These are phyloP conservation scores for Magnaporthales sp. DNA, from an alignment of 2,329 filamentous ascomycete species.

Conservation along the genomic window DNA sequence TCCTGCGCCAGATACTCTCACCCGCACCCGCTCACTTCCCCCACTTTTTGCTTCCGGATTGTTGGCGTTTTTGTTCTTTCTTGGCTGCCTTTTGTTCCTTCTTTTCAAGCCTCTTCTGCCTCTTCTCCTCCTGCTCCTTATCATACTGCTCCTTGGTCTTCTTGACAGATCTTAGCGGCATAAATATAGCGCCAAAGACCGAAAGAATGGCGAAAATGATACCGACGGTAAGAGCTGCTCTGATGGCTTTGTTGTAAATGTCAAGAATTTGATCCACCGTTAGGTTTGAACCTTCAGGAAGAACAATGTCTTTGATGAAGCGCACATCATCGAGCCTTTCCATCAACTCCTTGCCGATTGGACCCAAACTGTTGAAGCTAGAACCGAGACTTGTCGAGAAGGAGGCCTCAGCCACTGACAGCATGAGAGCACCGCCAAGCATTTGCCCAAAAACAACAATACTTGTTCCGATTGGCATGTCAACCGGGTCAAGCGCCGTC, in stretches of 20 bases:
- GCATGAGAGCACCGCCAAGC: conserved; percentile 35
- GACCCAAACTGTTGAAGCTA: conserved; percentile 20
- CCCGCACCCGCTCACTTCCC: neutral
- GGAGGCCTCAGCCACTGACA: conserved; percentile 35
- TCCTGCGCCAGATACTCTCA: no score
- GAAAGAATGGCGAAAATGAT: conserved; percentile 43
- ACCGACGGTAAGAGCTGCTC: conserved; percentile 50
- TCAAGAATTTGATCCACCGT: conserved; percentile 13
- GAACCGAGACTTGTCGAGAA: conserved; percentile 29
- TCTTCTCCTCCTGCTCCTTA: neutral
- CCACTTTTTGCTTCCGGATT: neutral
- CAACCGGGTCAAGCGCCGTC: conserved; percentile 29
- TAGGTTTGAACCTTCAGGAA: neutral
- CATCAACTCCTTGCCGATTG: conserved; percentile 12
- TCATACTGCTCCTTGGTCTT: conserved; percentile 12
- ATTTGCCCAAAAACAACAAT: conserved; percentile 36
- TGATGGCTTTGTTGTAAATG: conserved; percentile 55
- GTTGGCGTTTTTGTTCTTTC: neutral
- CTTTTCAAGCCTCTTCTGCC: neutral
- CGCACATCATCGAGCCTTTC: conserved; percentile 9
- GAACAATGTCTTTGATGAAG: conserved; percentile 9
- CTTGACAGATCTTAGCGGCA: conserved; percentile 51
- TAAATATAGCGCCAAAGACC: conserved; percentile 41
- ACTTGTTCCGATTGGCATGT: conserved; percentile 32
- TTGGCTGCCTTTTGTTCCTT: neutral